Evolutionary conservation across 139 green algal genomes (phyloP), one percentile per base, ranked within the genome.

Genomic region (Auxenochlorella pyrenoidosa): DNA sequence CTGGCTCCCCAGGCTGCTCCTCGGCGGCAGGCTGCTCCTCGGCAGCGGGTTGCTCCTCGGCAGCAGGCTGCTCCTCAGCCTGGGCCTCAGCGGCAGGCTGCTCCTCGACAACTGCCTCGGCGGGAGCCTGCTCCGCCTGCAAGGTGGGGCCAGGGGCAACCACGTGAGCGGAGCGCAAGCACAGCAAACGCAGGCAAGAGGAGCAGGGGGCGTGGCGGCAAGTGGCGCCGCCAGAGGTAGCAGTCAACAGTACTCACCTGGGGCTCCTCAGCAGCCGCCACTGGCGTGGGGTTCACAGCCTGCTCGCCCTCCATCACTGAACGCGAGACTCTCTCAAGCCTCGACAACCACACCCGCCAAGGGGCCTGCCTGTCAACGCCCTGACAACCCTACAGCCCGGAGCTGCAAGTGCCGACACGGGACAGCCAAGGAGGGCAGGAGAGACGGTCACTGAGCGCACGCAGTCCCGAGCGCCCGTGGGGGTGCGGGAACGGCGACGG

Each of bases 241-340:
- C 70, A 32, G 21, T 13, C n/a, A 13, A n/a, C n/a, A n/a, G n/a
- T 30, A 22, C 73, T 60, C 75, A 81, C 75, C 75, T 81, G 30
- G 21, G 72, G 36, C 75, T 81, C 43, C 12, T 36, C 75, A 32
- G 75, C 75, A 32, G 75, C 13, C 75, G 63, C 75, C 75, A 65
- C 75, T 36, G 75, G 75, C 13, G 75, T 43, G 8, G 75, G 21
- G 44, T 81, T 81, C 75, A 81, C 75, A 78, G 40, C 72, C 36
- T 41, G 36, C 38, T 63, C 75, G 75, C 75, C 75, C 43, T 63
- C 44, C 75, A 81, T 81, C 26, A 81, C 44, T 65, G 51, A 43
- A 43, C 75, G 28, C 63, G 63, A 13, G 63, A 38, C 63, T 71
- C 63, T 71, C 24, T 71, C 26, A 73, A 73, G 34, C 66, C 54